Conservation (phyloP, 805 yeast genomes). For the Metschnikowia koreensis region DNA sequence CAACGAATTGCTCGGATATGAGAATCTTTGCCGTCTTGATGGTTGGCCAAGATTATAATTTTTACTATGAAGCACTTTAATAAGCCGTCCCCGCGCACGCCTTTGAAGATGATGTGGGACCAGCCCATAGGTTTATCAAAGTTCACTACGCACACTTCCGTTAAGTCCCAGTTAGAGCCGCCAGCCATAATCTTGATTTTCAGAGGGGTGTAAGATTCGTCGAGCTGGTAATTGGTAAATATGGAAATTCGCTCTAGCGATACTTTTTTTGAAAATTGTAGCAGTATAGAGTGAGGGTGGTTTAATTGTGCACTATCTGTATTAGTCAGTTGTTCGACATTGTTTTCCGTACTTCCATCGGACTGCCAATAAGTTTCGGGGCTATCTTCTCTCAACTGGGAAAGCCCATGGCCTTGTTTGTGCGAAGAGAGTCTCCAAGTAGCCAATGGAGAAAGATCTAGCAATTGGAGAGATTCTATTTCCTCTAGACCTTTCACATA, state of each 20-base stretch:
- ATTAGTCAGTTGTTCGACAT: conserved; percentile 22
- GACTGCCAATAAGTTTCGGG: conserved; percentile 88
- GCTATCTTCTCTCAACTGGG: conserved; percentile 69
- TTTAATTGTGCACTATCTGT: conserved; percentile 37
- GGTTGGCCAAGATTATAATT: conserved; percentile 67
- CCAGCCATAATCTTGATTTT: conserved; percentile 67
- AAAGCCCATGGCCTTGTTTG: conserved; percentile 71
- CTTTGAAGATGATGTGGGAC: conserved; percentile 62
- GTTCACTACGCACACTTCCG: conserved; percentile 59
- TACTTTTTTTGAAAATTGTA: conserved; percentile 78
- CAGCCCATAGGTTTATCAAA: conserved; percentile 74
- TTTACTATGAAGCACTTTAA: conserved; percentile 67
- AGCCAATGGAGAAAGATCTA: conserved; percentile 78
- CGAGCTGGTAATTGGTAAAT: conserved; percentile 66
- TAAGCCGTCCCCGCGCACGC: conserved; percentile 51
- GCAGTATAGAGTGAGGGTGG: conserved; percentile 79
- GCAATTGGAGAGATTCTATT: conserved; percentile 55
- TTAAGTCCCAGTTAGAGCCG: conserved; percentile 69
- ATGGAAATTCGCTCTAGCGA: conserved; percentile 65
- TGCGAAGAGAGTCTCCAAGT: conserved; percentile 79
- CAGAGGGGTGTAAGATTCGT: conserved; percentile 92
- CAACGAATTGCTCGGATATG: conserved; percentile 75
- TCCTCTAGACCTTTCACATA: conserved; percentile 50
- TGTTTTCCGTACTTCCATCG: conserved; percentile 60
- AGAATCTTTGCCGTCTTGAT: conserved; percentile 94